Base-by-base conservation (phyloP, 108 stramenopile genomes). In the Skeletonema grethae region DNA sequence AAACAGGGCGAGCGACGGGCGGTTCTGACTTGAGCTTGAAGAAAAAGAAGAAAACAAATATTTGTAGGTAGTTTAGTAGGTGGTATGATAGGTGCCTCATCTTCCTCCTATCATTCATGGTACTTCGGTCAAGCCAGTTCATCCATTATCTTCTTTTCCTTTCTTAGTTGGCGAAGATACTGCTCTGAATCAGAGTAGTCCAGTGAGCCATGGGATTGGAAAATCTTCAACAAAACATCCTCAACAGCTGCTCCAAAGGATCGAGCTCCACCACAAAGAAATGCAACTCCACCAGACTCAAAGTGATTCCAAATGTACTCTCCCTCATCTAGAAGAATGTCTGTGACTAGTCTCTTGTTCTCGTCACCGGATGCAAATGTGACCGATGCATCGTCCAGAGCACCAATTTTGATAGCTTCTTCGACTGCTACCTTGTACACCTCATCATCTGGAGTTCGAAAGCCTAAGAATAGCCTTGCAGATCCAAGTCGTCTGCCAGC, bases 181-280 rank as follows among this genome's bases (percentile, higher is more conserved):
- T 63, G 48, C n/a, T 84, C 75, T 3, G 90, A 85, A 30, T 48
- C 85, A 63, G 71, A 83, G 34, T 75, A 85, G 58, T 62, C 69
- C 76, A 85, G 63, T 7, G 67, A 62, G 38, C 85, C 85, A 31
- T 75, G 82, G 39, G 74, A 63, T 66, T 86, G 83, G 45, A 88
- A 65, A 24, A 88, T 67, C 29, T 86, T 71, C 22, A 85, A 34
- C 39, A 91, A 57, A 61, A 67, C 77, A 39, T 59, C 58, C 63
- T 87, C 82, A 15, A 91, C 55, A 4, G 87, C 85, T 18, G 81
- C 86, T 36, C 88, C 90, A 75, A 91, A 91, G 7, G 74, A 68
- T 39, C 80, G 76, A 5, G 90, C 90, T 3, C 90, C 90, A 28
- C 90, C 90, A 36, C 90, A 90, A 28, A 88, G 7, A 68, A 71